Percentiles rank a stretch among this genome's conserved stretches.
Conservation (phyloP, 352 stramenopile species). For the Globisporangium emineosum region DNA sequence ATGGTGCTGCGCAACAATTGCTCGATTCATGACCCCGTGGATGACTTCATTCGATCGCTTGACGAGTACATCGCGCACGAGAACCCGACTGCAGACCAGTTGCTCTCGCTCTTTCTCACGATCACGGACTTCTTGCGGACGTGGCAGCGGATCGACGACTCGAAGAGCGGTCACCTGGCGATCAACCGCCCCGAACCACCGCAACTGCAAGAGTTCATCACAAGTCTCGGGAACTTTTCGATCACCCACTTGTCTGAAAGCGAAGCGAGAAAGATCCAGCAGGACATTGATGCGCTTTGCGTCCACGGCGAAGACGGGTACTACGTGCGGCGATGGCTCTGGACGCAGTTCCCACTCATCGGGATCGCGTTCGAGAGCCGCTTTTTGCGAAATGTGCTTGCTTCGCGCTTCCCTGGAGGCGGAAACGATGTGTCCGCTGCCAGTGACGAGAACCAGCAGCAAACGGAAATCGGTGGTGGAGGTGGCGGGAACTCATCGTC, state of each 20-base stretch:
- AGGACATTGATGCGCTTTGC: constrained; percentile 62
- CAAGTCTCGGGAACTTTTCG: constrained; percentile 54
- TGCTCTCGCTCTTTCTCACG: constrained; percentile 67
- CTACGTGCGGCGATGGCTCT: constrained; percentile 78
- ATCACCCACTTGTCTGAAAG: constrained; percentile 43
- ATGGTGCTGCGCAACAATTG: constrained; percentile 59
- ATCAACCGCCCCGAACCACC: constrained; percentile 49
- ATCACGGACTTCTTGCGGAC: constrained; percentile 77
- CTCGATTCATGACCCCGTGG: constrained; percentile 68
- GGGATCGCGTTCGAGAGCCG: constrained; percentile 67
- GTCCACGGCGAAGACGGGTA: constrained; percentile 70
- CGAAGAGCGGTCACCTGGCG: constrained; percentile 19
- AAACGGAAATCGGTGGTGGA: not conserved
- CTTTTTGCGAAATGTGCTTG: constrained; percentile 42
- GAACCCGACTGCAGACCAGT: constrained; percentile 52
- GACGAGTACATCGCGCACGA: constrained; percentile 75
- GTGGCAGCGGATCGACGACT: constrained; percentile 46
- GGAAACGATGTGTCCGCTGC: not conserved
- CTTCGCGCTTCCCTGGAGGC: constrained; percentile 7
- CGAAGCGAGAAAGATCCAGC: constrained; percentile 51
- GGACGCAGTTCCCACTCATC: constrained; percentile 86
- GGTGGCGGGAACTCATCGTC: not conserved
- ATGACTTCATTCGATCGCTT: constrained; percentile 76
- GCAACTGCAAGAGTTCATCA: constrained; percentile 76
- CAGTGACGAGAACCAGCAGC: constrained; percentile 7